Percentiles rank a stretch among this genome's conserved stretches.
Evolutionary conservation across 1,284 basidiomycete species (phyloP).

Genomic region (Pisolithus thermaeus): DNA sequence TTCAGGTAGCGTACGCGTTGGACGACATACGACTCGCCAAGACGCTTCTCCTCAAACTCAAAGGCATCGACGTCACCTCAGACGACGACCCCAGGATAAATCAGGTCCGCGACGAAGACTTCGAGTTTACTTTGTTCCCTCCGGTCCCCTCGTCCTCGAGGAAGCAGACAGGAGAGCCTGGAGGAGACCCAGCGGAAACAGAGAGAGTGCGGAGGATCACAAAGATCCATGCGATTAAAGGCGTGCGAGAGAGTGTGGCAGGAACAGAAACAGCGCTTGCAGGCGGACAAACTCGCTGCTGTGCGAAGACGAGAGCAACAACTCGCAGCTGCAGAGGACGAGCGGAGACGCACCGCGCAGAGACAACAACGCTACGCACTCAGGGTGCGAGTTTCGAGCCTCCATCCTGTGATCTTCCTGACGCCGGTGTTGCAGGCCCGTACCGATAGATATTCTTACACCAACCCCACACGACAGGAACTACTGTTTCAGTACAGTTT

Average conservation of each 20-base stretch:
- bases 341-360: slow-evolving; percentile 28
- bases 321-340: slow-evolving; percentile 25
- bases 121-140: slow-evolving; percentile 55
- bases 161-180: slow-evolving; percentile 38
- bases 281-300: slow-evolving; percentile 37
- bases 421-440: slow-evolving; percentile 16
- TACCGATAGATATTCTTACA: slow-evolving; percentile 2
- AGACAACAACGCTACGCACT: slow-evolving; percentile 24
- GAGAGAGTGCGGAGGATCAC: slow-evolving; percentile 30
- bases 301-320: slow-evolving; percentile 34
- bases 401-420: slow-evolving; percentile 3
- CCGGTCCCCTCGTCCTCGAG: slow-evolving; percentile 45
- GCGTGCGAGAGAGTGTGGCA: slow-evolving; percentile 51
- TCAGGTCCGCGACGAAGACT: slow-evolving; percentile 59
- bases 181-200: slow-evolving; percentile 37
- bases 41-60: slow-evolving; percentile 53
- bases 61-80: slow-evolving; percentile 52
- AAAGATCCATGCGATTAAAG: slow-evolving; percentile 38
- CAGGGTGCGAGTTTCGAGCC: slow-evolving; percentile 11
- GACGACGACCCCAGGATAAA: slow-evolving; percentile 59
- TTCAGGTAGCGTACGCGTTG: slow-evolving; percentile 58
- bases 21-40: slow-evolving; percentile 63
- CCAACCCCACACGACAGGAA: slow-evolving; percentile 10
- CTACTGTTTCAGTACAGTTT: slow-evolving; percentile 26
- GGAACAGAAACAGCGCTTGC: slow-evolving; percentile 37